phyloP scores from a whole-genome alignment of 1,284 basidiomycete genomes.

The Porogramme epimiltina region DNA sequence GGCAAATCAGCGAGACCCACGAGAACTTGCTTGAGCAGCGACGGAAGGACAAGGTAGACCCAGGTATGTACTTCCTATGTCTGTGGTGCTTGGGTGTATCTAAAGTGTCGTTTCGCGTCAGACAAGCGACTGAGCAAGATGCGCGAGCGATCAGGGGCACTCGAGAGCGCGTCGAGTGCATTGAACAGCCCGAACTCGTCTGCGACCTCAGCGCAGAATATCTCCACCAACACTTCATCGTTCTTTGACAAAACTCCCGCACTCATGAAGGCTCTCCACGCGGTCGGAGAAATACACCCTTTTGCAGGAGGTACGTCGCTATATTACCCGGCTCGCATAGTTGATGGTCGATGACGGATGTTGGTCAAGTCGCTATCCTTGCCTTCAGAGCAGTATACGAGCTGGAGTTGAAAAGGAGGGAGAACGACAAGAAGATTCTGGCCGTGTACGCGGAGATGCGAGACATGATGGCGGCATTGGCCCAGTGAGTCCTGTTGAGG shows the following conservation, averaged over 20 bases:
- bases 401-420: conserved; percentile 40
- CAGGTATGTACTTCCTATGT: background rate
- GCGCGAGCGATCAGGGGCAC: background rate
- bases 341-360: too few relatives aligned
- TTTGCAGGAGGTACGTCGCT: conserved; percentile 20
- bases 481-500: conserved; percentile 35
- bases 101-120: background rate
- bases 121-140: conserved; percentile 6
- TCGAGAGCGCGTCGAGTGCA: background rate
- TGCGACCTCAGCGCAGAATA: background rate
- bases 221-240: conserved; percentile 2
- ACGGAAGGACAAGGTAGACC: conserved; percentile 1
- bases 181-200: background rate
- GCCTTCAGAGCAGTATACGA: conserved; percentile 45
- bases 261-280: conserved; percentile 28
- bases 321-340: background rate
- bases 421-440: conserved; percentile 34
- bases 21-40: too few relatives aligned
- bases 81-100: background rate
- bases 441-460: conserved; percentile 30
- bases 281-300: conserved; percentile 28
- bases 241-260: conserved; percentile 7
- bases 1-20: too few relatives aligned
- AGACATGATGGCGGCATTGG: conserved; percentile 24
- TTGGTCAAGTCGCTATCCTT: conserved; percentile 38